Evolutionary conservation across 1,284 basidiomycete genomes (phyloP).

Genomic region (Ceratobasidium sp.): DNA sequence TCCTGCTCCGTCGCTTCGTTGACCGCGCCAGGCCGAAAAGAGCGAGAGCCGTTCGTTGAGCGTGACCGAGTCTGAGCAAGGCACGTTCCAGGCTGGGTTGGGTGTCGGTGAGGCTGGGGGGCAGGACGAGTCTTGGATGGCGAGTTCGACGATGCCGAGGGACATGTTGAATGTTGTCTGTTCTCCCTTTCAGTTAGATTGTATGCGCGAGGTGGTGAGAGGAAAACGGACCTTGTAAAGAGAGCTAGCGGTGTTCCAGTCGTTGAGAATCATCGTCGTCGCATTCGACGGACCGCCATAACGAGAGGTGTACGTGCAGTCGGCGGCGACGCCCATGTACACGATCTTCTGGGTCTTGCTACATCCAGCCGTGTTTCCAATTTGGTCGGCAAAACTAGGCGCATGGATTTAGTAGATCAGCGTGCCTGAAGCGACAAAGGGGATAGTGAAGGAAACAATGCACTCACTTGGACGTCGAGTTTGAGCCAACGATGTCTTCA

Average conservation of each 20-base stretch:
- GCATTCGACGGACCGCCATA: slow-evolving; percentile 74
- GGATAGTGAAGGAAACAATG: slow-evolving; percentile 46
- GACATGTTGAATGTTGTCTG: slow-evolving; percentile 82
- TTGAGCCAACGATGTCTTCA: slow-evolving; percentile 65
- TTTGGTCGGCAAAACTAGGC: slow-evolving; percentile 58
- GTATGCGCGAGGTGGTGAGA: not conserved
- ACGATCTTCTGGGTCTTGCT: slow-evolving; percentile 78
- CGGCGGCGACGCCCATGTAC: slow-evolving; percentile 88
- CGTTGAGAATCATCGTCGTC: slow-evolving; percentile 76
- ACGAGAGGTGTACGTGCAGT: slow-evolving; percentile 78
- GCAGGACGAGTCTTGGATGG: slow-evolving; percentile 65
- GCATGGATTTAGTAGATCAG: slow-evolving; percentile 43
- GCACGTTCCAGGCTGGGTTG: slow-evolving; percentile 58
- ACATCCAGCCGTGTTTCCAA: slow-evolving; percentile 77
- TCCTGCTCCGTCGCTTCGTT: slow-evolving; percentile 78
- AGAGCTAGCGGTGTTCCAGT: slow-evolving; percentile 81
- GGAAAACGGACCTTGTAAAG: slow-evolving; percentile 72
- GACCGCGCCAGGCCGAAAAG: slow-evolving; percentile 86
- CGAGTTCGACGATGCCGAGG: slow-evolving; percentile 82
- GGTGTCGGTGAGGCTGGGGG: slow-evolving; percentile 49
- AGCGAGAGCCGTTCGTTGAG: slow-evolving; percentile 78
- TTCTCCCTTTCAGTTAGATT: not conserved
- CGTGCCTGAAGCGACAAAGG: slow-evolving; percentile 23
- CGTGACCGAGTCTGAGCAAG: slow-evolving; percentile 58
- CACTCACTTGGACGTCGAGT: slow-evolving; percentile 59